These are phyloP conservation scores for Zopfia rhizophila DNA, from an alignment of 2,329 filamentous ascomycete species.

Conservation along the genomic window DNA sequence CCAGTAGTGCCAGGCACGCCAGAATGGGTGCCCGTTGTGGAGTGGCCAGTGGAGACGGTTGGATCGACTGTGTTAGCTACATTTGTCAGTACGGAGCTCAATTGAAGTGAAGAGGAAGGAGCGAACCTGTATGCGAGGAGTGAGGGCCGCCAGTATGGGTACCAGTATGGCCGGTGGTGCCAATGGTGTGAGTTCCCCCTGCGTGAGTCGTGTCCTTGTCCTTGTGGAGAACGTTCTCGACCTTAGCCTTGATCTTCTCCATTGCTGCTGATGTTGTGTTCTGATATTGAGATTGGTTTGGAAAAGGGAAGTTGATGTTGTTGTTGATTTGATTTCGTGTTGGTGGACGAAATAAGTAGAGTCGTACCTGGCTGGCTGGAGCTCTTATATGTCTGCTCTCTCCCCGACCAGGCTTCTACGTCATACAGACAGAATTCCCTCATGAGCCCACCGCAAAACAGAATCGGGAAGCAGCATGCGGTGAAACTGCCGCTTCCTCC, in stretches of 20 bases:
- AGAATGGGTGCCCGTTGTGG: neutral
- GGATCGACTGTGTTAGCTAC: constrained; percentile 3
- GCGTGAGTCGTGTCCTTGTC: constrained; percentile 33
- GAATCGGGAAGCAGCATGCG: constrained; percentile 7
- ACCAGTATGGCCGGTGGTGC: constrained; percentile 23
- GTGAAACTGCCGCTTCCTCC: constrained; percentile 18
- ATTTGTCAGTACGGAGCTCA: too few relatives aligned
- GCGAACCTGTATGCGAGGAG: neutral
- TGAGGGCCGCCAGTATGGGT: constrained; percentile 11
- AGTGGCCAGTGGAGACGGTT: constrained; percentile 7
- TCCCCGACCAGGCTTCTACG: constrained; percentile 3
- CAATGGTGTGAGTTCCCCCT: constrained; percentile 1
- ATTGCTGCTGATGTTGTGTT: constrained; percentile 23
- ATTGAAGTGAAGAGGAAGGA: neutral
- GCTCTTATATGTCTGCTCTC: neutral
- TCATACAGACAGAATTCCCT: constrained; percentile 9
- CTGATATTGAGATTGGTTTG: neutral
- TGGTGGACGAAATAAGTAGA: too few relatives aligned
- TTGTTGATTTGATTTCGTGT: constrained; percentile 1
- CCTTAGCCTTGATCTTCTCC: constrained; percentile 52
- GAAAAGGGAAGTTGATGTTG: neutral
- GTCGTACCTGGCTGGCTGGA: too few relatives aligned
- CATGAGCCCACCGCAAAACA: too few relatives aligned
- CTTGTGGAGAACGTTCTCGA: constrained; percentile 50
- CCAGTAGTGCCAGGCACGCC: constrained; percentile 1